Conservation (phyloP, 495 filamentous ascomycete genomes). For the Aspergillus cristatus region DNA sequence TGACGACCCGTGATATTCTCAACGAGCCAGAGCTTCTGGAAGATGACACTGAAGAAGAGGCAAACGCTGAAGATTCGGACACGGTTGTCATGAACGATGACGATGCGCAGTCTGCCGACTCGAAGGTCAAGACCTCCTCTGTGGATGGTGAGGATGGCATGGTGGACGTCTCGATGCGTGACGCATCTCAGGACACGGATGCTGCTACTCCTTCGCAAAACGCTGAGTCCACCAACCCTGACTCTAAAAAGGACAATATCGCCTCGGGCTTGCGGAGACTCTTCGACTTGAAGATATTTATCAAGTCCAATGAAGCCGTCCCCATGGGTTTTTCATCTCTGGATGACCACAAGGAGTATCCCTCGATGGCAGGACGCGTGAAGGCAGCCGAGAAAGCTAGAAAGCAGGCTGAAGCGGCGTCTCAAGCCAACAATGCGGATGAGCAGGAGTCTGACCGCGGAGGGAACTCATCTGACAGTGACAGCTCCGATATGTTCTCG, state of each 20-base stretch:
- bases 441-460: constrained; percentile 6
- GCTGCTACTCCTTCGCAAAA: constrained; percentile 16
- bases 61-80: constrained; percentile 55
- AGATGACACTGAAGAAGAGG: constrained; percentile 13
- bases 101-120: constrained; percentile 62
- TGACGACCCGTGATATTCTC: constrained; percentile 57
- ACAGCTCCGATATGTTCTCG: constrained; percentile 18
- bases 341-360: constrained; percentile 45
- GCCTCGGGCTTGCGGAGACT: constrained; percentile 51
- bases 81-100: constrained; percentile 63
- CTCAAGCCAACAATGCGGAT: neutral
- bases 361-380: constrained; percentile 26
- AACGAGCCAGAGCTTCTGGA: constrained; percentile 33
- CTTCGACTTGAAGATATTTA: constrained; percentile 62
- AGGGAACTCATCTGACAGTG: constrained; percentile 13
- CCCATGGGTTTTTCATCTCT: constrained; percentile 57
- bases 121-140: constrained; percentile 62
- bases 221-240: constrained; percentile 4
- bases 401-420: neutral
- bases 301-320: constrained; percentile 42
- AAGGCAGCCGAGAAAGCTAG: too few relatives aligned
- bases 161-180: constrained; percentile 81
- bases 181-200: constrained; percentile 34
- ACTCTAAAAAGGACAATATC: constrained; percentile 38
- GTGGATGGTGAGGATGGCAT: constrained; percentile 85